Evolutionary conservation across 73 alveolate species (phyloP), one percentile per base, ranked within the genome.

Genomic region (Symbiodinium pilosum): DNA sequence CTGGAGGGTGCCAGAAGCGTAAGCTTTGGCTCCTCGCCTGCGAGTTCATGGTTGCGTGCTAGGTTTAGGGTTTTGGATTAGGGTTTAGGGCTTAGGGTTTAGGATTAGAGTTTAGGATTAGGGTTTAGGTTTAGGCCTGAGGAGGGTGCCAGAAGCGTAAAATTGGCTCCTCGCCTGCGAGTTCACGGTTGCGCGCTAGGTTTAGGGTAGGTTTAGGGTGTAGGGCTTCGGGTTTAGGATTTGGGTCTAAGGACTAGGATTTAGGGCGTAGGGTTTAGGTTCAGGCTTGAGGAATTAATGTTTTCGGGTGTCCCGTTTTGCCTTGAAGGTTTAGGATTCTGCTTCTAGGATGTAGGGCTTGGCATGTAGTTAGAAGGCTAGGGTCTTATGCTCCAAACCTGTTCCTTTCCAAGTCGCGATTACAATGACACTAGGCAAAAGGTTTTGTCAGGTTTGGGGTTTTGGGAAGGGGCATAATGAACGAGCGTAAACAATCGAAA

Each of bases 141-240:
- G n/a, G n/a, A n/a, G 69, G 84, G 94, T 34, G 94, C 94, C 94
- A 86, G 94, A 12, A 56, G 86, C 69, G 86, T 64, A 43, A 56
- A 69, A 41, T 64, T 56, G 86, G 94, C 64, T 56, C 93, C 93
- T 47, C 93, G 28, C 93, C 93, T 47, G 83, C 38, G 9, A 41
- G 26, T 3, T 3, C 8, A 47, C 24, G 24, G 14, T 52, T 18
- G 69, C n/a, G 69, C 21, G 14, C 21, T 18, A 28, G 69, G 69
- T 5, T 52, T 52, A 4, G 1, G 77, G 77, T 12, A 7, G 64
- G 64, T 8, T 16, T 16, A 11, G 8, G 64, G 64, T 8, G 8
- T 47, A 47, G 64, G 64, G 64, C 16, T 52, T 52, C 14, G 11
- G 69, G 69, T 52, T 52, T 1, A 52, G 69, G 69, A 28, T 52